Conservation (phyloP, 768 basidiomycete species). For the Suillus cothurnatus region DNA sequence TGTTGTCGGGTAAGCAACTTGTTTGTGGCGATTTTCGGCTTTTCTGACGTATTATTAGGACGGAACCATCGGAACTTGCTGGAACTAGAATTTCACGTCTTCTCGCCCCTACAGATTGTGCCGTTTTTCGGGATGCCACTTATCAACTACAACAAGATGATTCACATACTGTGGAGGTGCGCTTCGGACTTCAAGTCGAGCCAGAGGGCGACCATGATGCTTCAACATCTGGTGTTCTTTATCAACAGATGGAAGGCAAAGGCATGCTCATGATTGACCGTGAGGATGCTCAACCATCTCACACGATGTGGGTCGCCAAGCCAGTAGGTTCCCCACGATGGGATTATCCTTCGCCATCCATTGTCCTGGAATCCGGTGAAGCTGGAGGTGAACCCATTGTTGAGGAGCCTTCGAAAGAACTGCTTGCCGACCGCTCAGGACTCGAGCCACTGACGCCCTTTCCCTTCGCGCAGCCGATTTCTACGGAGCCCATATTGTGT, state of each 20-base stretch:
- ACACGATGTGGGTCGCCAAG: constrained; percentile 98
- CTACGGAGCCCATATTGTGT: constrained; percentile 84
- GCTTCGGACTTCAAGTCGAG: constrained; percentile 83
- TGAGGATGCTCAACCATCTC: constrained; percentile 82
- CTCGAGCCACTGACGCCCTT: constrained; percentile 66
- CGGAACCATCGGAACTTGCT: constrained; percentile 77
- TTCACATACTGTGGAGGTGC: constrained; percentile 90
- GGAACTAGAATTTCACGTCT: constrained; percentile 82
- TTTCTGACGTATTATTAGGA: constrained; percentile 46
- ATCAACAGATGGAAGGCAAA: constrained; percentile 93
- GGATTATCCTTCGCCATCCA: constrained; percentile 64
- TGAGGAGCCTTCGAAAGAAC: constrained; percentile 34
- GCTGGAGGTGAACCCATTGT: constrained; percentile 38
- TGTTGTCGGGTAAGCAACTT: constrained; percentile 74
- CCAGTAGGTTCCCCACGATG: constrained; percentile 73
- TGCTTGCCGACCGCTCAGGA: constrained; percentile 40
- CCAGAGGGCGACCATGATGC: constrained; percentile 59
- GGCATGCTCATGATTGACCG: constrained; percentile 99
- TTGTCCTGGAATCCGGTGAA: constrained; percentile 53
- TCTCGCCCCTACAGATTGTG: constrained; percentile 76
- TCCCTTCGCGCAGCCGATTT: constrained; percentile 77
- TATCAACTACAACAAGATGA: constrained; percentile 86
- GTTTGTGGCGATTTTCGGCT: constrained; percentile 9
- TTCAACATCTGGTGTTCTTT: constrained; percentile 50
- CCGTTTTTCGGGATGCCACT: constrained; percentile 86